Conservation (phyloP, 495 filamentous ascomycete species). For the Aspergillus steynii region DNA sequence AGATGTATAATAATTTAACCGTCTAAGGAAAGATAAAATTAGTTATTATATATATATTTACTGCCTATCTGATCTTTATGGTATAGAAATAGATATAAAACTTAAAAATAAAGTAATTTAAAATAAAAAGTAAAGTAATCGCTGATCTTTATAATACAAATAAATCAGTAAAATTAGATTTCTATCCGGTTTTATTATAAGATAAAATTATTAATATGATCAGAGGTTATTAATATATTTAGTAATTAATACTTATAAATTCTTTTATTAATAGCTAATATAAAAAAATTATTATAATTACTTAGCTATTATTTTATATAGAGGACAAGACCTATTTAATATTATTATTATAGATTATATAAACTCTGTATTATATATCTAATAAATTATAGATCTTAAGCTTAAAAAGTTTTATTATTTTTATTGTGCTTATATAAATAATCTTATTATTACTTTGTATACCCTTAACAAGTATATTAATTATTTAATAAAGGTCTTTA, state of each 20-base stretch:
- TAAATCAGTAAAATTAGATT: neutral
- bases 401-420: neutral
- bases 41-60: neutral
- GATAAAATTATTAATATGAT: neutral
- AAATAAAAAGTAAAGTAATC: neutral
- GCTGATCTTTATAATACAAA: neutral
- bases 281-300: neutral
- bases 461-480: neutral
- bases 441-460: neutral
- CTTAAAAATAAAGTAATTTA: neutral
- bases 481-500: neutral
- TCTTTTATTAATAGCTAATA: constrained; percentile 3
- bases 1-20: neutral
- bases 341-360: constrained; percentile 6
- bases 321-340: neutral
- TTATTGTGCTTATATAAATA: constrained; percentile 8
- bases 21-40: neutral
- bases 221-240: neutral
- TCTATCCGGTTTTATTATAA: neutral
- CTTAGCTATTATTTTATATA: neutral
- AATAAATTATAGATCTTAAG: constrained; percentile 2
- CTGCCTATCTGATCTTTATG: neutral
- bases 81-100: neutral
- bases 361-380: constrained; percentile 4
- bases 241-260: neutral